Evolutionary conservation across 169 alveolate species (phyloP), one percentile per base, ranked within the genome.

Genomic region (Cryptosporidium canis): DNA sequence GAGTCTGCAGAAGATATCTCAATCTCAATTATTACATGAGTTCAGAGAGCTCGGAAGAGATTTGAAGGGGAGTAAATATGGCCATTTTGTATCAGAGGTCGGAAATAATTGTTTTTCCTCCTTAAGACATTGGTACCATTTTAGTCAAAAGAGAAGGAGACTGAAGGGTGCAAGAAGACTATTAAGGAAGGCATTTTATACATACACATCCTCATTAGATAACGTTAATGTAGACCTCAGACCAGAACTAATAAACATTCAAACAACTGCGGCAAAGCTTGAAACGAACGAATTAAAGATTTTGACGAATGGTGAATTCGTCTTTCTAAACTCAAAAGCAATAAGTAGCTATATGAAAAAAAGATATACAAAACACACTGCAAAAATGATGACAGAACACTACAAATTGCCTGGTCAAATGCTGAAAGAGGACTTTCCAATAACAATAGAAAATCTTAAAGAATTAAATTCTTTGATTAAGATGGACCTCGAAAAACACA

Each of bases 11-110:
- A 55, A 77, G 33, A 33, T 77, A 4, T 56, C 87, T 41, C 87
- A 77, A 16, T 77, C 87, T 31, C 87, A 77, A 21, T n/a, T 77
- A 21, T 58, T 77, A 61, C 87, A 77, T 43, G 87, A 77, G 43
- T 77, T 77, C 33, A 65, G 72, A 6, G 87, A 77, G 44, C 12
- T 77, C 3, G 87, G 66, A 24, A 77, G 72, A 18, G 87, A 77
- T 37, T 43, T 77, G 14, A 77, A 77, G 33, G 87, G 77, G 16
- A 77, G 77, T 16, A 77, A 63, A 27, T 56, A 43, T 39, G 87
- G 87, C 14, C 87, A 77, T 51, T 77, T 77, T 35, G 29, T 77
- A 14, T 39, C 87, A 12, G 87, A 77, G 44, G 72, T 77, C 33
- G 87, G 87, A 11, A 77, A 55, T 58, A 44, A 65, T 3, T 77